A percentile compares a stretch with the other conserved stretches of the same genome.
Conservation (phyloP, 2,329 filamentous ascomycete genomes). For the Fusarium newnesense region DNA sequence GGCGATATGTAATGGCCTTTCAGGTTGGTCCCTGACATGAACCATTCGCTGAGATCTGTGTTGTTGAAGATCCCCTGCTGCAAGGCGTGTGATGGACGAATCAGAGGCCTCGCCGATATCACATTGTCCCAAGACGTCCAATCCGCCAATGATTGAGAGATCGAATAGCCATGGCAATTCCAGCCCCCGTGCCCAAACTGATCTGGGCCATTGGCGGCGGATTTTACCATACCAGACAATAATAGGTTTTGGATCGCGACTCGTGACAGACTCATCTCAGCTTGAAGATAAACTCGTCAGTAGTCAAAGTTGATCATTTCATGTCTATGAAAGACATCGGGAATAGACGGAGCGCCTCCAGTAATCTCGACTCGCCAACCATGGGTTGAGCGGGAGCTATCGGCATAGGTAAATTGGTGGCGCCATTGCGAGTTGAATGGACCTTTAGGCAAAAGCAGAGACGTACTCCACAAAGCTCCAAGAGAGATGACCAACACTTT, state of each 20-base stretch:
- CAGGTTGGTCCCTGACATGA: slow-evolving; percentile 6
- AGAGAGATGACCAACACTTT: not conserved
- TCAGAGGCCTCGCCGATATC: slow-evolving; percentile 37
- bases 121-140: slow-evolving; percentile 39
- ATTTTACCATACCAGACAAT: not conserved
- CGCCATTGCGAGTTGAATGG: slow-evolving; percentile 9
- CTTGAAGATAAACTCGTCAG: not conserved
- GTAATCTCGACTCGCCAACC: slow-evolving; percentile 1
- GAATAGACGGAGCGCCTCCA: slow-evolving; percentile 29
- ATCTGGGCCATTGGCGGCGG: slow-evolving; percentile 38
- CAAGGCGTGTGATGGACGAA: slow-evolving; percentile 25
- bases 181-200: slow-evolving; percentile 35
- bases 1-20: slow-evolving; percentile 8
- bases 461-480: not conserved
- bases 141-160: slow-evolving; percentile 15
- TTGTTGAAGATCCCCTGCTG: slow-evolving; percentile 26
- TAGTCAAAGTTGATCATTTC: not conserved
- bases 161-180: slow-evolving; percentile 36
- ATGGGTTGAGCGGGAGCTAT: slow-evolving; percentile 19
- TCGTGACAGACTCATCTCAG: slow-evolving; percentile 15
- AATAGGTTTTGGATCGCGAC: not conserved
- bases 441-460: slow-evolving; percentile 18
- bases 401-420: slow-evolving; percentile 10
- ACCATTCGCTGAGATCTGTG: slow-evolving; percentile 25
- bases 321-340: slow-evolving; percentile 24